Base-by-base conservation (phyloP, 1,284 basidiomycete genomes). In the Cryptococcus sp. region DNA sequence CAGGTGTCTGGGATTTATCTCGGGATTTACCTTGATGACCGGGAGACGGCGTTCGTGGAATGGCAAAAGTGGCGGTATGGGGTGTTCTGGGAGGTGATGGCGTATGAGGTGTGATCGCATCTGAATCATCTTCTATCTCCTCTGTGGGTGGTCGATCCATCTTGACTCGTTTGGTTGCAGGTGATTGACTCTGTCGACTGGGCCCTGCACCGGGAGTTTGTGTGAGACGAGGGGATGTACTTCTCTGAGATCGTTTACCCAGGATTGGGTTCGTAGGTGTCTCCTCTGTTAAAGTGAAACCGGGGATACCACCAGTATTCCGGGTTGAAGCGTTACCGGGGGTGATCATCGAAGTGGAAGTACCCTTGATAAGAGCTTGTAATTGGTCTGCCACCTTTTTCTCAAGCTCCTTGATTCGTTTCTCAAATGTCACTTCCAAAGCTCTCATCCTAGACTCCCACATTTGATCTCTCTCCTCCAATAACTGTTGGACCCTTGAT, bases 1-100 rank as follows among this genome's bases (percentile, higher is more conserved):
- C 53, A 5, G 68, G 68, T 5, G 68, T 70, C 10, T 60, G 58
- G 14, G 66, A 69, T 11, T 65, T 64, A 49, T 71, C 69, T 0
- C 59, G 54, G 2, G 55, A 48, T 8, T 53, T 42, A 14, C 67
- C 67, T 45, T 69, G 69, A 45, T 67, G 63, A 5, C 62, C 61
- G 4, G 69, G 69, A 2, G 63, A 61, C 5, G 69, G 69, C 7
- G 69, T 71, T 42, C 61, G 59, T 0, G 68, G 68, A 8, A 34
- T 48, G 38, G 45, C 10, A 23, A 23, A 23, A 41, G 23, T 8
- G 34, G 46, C 14, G 33, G 50, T 50, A 3, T 59, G 52, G 6
- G 58, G 36, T 15, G 46, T 13, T 53, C 57, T 57, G 11, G 55
- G 50, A 35, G 64, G 64, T 13, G 64, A 66, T 10, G 64, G 64